phyloP scores from a whole-genome alignment of 345 rosid species.

The Moringa oleifera region DNA sequence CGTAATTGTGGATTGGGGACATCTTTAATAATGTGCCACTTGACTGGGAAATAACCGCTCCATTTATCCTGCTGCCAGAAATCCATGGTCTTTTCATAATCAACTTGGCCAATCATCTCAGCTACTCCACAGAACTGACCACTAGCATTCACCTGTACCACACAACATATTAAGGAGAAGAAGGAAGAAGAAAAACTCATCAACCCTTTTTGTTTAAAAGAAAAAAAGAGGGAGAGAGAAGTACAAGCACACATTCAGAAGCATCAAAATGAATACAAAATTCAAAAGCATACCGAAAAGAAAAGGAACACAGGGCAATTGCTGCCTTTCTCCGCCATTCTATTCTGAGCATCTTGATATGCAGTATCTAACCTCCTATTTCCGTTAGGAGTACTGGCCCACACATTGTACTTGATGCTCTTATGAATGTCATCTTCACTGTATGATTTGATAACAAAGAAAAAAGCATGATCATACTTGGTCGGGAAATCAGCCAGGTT shows the following conservation, averaged over 20 bases:
- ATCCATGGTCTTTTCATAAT: slow-evolving; percentile 54
- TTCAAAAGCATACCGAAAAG: slow-evolving; percentile 43
- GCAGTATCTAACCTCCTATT: slow-evolving; percentile 55
- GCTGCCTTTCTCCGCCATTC: slow-evolving; percentile 28
- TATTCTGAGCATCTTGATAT: slow-evolving; percentile 40
- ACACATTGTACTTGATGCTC: slow-evolving; percentile 64
- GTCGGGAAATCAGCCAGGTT: slow-evolving; percentile 44
- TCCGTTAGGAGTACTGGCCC: slow-evolving; percentile 68
- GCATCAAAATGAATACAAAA: too few relatives aligned
- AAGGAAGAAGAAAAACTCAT: neutral
- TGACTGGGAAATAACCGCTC: slow-evolving; percentile 49
- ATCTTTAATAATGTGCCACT: slow-evolving; percentile 69
- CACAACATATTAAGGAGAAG: neutral
- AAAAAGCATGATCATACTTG: slow-evolving; percentile 40
- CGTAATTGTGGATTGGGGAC: slow-evolving; percentile 52
- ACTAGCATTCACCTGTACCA: slow-evolving; percentile 61
- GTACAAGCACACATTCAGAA: too few relatives aligned
- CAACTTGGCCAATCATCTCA: slow-evolving; percentile 60
- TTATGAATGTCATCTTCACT: slow-evolving; percentile 68
- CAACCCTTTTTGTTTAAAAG: too few relatives aligned
- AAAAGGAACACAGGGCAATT: slow-evolving; percentile 57
- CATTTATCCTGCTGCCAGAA: slow-evolving; percentile 76
- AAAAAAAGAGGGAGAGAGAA: too few relatives aligned
- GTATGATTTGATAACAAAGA: slow-evolving; percentile 64
- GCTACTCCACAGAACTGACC: slow-evolving; percentile 76